These are phyloP conservation scores for Theileria parva DNA, from an alignment of 169 alveolate genomes.

Conservation along the genomic window DNA sequence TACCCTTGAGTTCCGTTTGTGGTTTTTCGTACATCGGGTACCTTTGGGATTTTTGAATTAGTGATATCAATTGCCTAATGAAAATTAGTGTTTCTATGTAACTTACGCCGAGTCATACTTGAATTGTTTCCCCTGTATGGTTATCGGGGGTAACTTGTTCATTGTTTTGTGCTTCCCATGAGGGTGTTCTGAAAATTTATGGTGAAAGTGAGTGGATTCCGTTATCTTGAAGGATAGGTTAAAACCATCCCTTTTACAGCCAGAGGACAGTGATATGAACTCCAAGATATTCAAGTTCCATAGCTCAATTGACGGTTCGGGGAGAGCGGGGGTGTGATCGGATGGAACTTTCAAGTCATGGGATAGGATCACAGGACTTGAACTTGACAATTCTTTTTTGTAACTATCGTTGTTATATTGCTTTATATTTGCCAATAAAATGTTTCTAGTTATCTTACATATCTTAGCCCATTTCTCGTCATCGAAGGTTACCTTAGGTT, in stretches of 20 bases:
- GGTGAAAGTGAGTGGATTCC: slow-evolving; percentile 11
- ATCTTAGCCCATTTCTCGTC: slow-evolving; percentile 38
- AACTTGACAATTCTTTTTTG: background rate
- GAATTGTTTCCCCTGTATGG: slow-evolving; percentile 18
- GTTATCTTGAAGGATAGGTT: slow-evolving; percentile 10
- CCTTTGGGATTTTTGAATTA: slow-evolving; percentile 20
- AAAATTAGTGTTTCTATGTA: background rate
- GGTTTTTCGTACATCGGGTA: background rate
- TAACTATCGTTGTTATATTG: background rate
- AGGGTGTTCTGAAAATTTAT: background rate
- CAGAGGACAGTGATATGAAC: slow-evolving; percentile 25
- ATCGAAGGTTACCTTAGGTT: slow-evolving; percentile 18
- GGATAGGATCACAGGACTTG: slow-evolving; percentile 8
- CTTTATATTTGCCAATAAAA: slow-evolving; percentile 20
- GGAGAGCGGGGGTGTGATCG: background rate
- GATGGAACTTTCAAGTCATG: background rate
- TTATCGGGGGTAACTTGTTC: slow-evolving; percentile 6
- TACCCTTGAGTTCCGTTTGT: slow-evolving; percentile 10
- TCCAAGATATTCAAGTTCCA: slow-evolving; percentile 21
- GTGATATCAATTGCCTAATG: slow-evolving; percentile 19
- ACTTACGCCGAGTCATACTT: slow-evolving; percentile 14
- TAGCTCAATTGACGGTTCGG: slow-evolving; percentile 3
- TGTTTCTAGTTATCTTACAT: slow-evolving; percentile 27
- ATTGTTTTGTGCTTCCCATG: slow-evolving; percentile 7
- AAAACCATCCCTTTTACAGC: background rate